These are phyloP conservation scores for Collybia sordida DNA, from an alignment of 768 basidiomycete genomes.

Conservation along the genomic window DNA sequence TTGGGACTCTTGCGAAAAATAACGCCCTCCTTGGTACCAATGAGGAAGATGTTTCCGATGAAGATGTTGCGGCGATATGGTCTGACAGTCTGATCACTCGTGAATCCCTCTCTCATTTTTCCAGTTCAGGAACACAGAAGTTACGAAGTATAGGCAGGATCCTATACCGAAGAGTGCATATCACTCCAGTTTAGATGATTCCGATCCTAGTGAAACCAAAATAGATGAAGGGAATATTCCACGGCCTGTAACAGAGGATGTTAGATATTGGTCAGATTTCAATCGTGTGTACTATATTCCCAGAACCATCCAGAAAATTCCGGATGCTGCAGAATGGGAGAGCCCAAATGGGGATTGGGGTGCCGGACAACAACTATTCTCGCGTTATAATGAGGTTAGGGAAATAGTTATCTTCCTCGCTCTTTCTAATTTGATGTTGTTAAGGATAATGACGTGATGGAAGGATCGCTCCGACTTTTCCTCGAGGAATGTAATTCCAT, in stretches of 20 bases:
- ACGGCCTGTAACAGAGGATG: slow-evolving; percentile 16
- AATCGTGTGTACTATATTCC: slow-evolving; percentile 64
- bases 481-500: slow-evolving; percentile 76
- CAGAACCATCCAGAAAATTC: slow-evolving; percentile 61
- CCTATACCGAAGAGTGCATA: slow-evolving; percentile 55
- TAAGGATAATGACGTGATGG: slow-evolving; percentile 67
- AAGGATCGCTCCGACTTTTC: slow-evolving; percentile 62
- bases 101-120: neutral
- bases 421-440: neutral
- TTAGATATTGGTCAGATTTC: slow-evolving; percentile 73
- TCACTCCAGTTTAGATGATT: slow-evolving; percentile 40
- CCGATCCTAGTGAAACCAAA: slow-evolving; percentile 8
- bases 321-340: slow-evolving; percentile 59
- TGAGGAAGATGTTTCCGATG: slow-evolving; percentile 16
- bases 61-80: slow-evolving; percentile 16
- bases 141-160: slow-evolving; percentile 52
- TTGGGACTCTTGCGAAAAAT: slow-evolving; percentile 53
- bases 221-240: slow-evolving; percentile 5
- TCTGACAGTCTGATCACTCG: slow-evolving; percentile 8
- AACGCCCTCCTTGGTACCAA: slow-evolving; percentile 38
- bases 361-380: slow-evolving; percentile 49
- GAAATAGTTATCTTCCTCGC: neutral
- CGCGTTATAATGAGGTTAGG: slow-evolving; percentile 55
- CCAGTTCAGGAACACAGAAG: slow-evolving; percentile 39
- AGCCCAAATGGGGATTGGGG: slow-evolving; percentile 55